These are phyloP conservation scores for Seiridium unicorne DNA, from an alignment of 2,329 filamentous ascomycete genomes.

Conservation along the genomic window DNA sequence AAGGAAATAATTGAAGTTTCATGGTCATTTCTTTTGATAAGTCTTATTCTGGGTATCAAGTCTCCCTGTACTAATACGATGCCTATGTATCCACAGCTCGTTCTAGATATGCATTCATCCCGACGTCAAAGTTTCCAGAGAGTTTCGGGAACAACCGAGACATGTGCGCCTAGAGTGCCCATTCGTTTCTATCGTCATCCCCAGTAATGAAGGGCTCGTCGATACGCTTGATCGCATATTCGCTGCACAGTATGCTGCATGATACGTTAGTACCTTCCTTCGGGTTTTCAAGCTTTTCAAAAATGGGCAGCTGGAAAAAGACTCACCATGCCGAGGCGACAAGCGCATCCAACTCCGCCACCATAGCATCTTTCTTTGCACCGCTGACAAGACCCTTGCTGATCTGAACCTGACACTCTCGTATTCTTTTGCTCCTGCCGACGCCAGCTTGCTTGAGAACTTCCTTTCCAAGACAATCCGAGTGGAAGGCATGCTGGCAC, in stretches of 20 bases:
- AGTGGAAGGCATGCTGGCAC: constrained; percentile 97
- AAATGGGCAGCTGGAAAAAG: background rate
- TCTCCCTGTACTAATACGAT: background rate
- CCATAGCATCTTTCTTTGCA: constrained; percentile 73
- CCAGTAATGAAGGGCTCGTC: constrained; percentile 85
- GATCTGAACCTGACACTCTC: constrained; percentile 81
- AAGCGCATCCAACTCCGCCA: constrained; percentile 86
- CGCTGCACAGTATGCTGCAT: constrained; percentile 84
- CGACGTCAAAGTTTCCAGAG: background rate
- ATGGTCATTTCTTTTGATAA: background rate
- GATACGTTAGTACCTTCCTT: constrained; percentile 7
- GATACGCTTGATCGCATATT: constrained; percentile 90
- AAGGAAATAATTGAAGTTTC: background rate
- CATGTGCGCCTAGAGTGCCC: constrained; percentile 57
- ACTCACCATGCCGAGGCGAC: constrained; percentile 85
- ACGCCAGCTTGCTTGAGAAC: constrained; percentile 80
- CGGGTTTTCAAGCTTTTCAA: background rate
- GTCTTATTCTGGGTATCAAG: background rate
- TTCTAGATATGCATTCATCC: background rate
- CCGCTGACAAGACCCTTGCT: constrained; percentile 71
- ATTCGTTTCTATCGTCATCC: constrained; percentile 75
- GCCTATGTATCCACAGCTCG: background rate
- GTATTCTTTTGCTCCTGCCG: constrained; percentile 75
- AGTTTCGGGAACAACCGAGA: background rate
- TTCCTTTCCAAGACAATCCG: constrained; percentile 84